Percentiles rank a stretch among this genome's conserved stretches.
These are phyloP conservation scores for Casaregolazyma lundiana DNA, from an alignment of 1,139 yeast genomes.

Conservation along the genomic window DNA sequence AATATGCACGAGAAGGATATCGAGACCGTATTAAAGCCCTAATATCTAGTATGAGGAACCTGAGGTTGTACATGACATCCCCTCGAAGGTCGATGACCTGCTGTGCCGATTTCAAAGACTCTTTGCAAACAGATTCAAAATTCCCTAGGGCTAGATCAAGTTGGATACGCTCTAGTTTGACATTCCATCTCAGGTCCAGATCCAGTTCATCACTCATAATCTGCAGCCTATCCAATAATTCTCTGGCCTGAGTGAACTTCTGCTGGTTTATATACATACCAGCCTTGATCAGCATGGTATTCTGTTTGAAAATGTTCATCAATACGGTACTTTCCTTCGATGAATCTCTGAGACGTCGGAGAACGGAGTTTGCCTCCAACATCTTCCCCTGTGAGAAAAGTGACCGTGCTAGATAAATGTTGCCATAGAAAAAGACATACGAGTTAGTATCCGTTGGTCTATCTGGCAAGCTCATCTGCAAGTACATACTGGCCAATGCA, in stretches of 20 bases:
- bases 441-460: constrained; percentile 13
- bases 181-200: constrained; percentile 14
- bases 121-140: constrained; percentile 16
- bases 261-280: constrained; percentile 17
- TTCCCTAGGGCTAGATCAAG: constrained; percentile 21
- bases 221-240: constrained; percentile 18
- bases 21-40: constrained; percentile 20
- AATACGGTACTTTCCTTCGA: constrained; percentile 17
- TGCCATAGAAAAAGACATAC: constrained; percentile 16
- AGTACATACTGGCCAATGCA: constrained; percentile 20
- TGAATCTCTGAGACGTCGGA: constrained; percentile 14
- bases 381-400: constrained; percentile 20
- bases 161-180: constrained; percentile 16
- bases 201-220: constrained; percentile 6
- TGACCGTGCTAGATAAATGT: constrained; percentile 17
- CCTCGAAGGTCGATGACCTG: constrained; percentile 14
- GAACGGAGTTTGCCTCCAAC: constrained; percentile 14
- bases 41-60: constrained; percentile 23
- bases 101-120: constrained; percentile 14
- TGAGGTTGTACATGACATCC: constrained; percentile 24
- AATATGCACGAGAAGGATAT: constrained; percentile 23
- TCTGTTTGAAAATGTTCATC: constrained; percentile 25
- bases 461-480: constrained; percentile 15
- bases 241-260: constrained; percentile 17
- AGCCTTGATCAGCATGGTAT: constrained; percentile 17